Percentiles rank a stretch among this genome's conserved stretches.
Conservation (phyloP, 345 rosid genomes). For the Boechera retrofracta region DNA sequence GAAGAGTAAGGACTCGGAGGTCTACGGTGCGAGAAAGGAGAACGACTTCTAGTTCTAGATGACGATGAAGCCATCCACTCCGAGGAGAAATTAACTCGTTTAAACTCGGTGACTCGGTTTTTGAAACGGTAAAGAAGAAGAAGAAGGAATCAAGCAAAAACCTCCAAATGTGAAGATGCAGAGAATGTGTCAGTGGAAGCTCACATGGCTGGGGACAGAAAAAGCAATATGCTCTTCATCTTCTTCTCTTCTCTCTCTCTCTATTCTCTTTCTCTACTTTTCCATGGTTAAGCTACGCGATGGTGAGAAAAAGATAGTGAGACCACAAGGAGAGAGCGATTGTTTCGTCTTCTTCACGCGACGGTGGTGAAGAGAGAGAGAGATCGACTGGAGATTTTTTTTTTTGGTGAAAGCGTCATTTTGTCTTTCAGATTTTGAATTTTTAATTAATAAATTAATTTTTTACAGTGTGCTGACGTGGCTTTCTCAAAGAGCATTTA, state of each 20-base stretch:
- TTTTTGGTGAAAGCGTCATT: neutral
- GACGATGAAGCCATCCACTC: constrained; percentile 77
- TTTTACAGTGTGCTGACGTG: constrained; percentile 39
- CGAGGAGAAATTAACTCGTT: constrained; percentile 41
- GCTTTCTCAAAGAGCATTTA: neutral
- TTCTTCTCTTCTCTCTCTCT: constrained; percentile 15
- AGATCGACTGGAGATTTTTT: constrained; percentile 31
- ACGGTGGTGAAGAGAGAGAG: constrained; percentile 55
- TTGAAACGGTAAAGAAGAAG: constrained; percentile 12
- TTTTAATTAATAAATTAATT: constrained; percentile 12
- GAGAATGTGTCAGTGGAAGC: constrained; percentile 62
- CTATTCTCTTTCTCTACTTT: constrained; percentile 13
- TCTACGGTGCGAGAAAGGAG: constrained; percentile 79
- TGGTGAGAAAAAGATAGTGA: constrained; percentile 48
- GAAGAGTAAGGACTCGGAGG: constrained; percentile 80
- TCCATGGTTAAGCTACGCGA: constrained; percentile 29
- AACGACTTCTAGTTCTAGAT: constrained; percentile 81
- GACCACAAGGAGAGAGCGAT: constrained; percentile 44
- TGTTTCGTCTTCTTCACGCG: constrained; percentile 74
- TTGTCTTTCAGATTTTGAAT: constrained; percentile 36
- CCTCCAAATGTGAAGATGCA: constrained; percentile 35
- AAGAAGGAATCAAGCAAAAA: constrained; percentile 31
- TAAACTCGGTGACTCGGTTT: constrained; percentile 49
- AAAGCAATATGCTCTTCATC: constrained; percentile 44
- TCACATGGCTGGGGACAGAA: constrained; percentile 73